Percentiles rank a stretch among this genome's conserved stretches.
Conservation (phyloP, 2,329 filamentous ascomycete genomes). For the Trichoderma sp. region DNA sequence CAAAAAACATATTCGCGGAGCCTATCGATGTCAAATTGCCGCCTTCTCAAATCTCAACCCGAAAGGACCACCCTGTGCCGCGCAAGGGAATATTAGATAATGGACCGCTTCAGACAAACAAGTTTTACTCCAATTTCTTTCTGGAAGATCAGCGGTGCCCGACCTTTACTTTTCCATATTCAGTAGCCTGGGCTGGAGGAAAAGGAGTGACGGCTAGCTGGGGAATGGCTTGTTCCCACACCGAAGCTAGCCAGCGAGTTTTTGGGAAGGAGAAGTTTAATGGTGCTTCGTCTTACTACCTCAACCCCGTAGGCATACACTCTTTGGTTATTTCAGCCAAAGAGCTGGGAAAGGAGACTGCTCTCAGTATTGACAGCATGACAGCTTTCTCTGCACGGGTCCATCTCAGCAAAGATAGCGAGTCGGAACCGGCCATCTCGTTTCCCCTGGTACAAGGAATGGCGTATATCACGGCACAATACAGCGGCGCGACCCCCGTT, state of each 20-base stretch:
- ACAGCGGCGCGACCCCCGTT: slow-evolving; percentile 67
- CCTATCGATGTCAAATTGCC: slow-evolving; percentile 58
- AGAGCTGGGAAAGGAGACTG: slow-evolving; percentile 66
- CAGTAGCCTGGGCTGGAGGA: slow-evolving; percentile 67
- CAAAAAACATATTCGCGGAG: slow-evolving; percentile 55
- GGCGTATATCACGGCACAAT: slow-evolving; percentile 80
- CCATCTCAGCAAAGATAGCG: slow-evolving; percentile 60
- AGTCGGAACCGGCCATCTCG: slow-evolving; percentile 61
- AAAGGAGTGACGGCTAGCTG: slow-evolving; percentile 65
- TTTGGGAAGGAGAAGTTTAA: slow-evolving; percentile 61
- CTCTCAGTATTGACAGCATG: slow-evolving; percentile 54
- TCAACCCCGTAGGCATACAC: slow-evolving; percentile 80
- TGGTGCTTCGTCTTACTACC: slow-evolving; percentile 69
- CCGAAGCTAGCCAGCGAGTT: slow-evolving; percentile 66
- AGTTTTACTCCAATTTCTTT: slow-evolving; percentile 81
- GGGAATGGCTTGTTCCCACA: slow-evolving; percentile 77
- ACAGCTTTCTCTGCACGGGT: slow-evolving; percentile 66
- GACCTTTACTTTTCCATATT: slow-evolving; percentile 76
- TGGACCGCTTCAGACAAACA: slow-evolving; percentile 69
- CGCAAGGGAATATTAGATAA: slow-evolving; percentile 52
- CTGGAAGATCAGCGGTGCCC: slow-evolving; percentile 69
- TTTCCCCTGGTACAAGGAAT: slow-evolving; percentile 90
- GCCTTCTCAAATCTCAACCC: slow-evolving; percentile 48
- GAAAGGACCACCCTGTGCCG: slow-evolving; percentile 60
- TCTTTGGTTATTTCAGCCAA: slow-evolving; percentile 77